These are phyloP conservation scores for Fusarium paranaense DNA, from an alignment of 2,329 filamentous ascomycete species.

Conservation along the genomic window DNA sequence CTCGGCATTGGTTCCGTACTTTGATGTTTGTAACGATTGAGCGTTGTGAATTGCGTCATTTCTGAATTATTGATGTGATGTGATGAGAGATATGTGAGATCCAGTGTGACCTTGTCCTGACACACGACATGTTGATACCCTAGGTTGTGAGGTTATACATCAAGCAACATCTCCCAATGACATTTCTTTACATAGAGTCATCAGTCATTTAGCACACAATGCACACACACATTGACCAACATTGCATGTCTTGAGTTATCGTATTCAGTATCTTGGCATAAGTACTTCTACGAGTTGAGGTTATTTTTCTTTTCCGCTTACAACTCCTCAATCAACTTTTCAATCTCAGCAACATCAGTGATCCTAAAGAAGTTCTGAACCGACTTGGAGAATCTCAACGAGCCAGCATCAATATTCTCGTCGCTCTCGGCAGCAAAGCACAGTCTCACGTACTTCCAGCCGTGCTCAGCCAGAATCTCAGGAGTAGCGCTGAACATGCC, in stretches of 20 bases:
- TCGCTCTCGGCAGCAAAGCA: constrained; percentile 89
- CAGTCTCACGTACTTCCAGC: constrained; percentile 79
- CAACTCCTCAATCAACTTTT: constrained; percentile 65
- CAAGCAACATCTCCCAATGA: not conserved
- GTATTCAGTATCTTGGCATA: not conserved
- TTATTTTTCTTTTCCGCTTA: not conserved
- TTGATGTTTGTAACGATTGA: constrained; percentile 12
- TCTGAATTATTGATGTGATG: not conserved
- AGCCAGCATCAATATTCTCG: constrained; percentile 72
- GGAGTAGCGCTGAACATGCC: constrained; percentile 77
- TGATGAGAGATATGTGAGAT: not conserved
- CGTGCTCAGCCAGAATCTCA: constrained; percentile 66
- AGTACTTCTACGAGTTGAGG: not conserved
- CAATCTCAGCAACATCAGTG: constrained; percentile 73
- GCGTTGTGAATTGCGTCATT: not conserved
- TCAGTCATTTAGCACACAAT: not conserved
- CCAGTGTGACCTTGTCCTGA: not conserved
- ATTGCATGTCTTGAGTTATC: not conserved
- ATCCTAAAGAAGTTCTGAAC: constrained; percentile 82
- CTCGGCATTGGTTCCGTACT: constrained; percentile 28
- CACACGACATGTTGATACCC: not conserved
- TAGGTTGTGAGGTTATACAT: not conserved
- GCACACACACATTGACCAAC: not conserved
- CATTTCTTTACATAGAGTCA: not conserved
- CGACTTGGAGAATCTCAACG: constrained; percentile 74